These are phyloP conservation scores for Pleomassaria siparia DNA, from an alignment of 2,329 filamentous ascomycete genomes.

Conservation along the genomic window DNA sequence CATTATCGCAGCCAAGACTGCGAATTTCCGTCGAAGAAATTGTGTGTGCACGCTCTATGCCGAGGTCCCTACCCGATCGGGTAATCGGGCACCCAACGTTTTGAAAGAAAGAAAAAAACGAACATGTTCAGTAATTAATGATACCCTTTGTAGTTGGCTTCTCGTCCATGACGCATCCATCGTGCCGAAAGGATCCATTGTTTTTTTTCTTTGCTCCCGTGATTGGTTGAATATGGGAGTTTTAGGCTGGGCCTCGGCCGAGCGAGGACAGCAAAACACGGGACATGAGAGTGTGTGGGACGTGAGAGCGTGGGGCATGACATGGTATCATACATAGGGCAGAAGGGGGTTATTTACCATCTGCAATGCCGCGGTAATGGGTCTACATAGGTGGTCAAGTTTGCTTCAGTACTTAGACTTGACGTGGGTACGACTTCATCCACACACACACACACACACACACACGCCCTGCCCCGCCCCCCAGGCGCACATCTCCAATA, in stretches of 20 bases:
- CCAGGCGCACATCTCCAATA: neutral
- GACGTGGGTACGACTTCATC: too few relatives aligned
- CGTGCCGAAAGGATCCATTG: neutral
- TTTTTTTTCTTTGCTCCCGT: neutral
- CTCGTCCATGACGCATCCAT: neutral
- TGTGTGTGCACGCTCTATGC: too few relatives aligned
- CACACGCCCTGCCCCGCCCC: too few relatives aligned
- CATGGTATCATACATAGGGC: neutral
- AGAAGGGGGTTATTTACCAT: neutral
- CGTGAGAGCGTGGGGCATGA: neutral
- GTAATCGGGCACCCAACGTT: neutral
- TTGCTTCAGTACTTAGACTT: neutral
- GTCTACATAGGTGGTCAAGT: neutral
- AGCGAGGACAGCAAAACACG: too few relatives aligned
- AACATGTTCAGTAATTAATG: too few relatives aligned
- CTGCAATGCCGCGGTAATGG: neutral
- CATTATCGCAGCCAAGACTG: too few relatives aligned
- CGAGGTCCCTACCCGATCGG: neutral
- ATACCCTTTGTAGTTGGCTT: too few relatives aligned
- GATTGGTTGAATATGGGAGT: neutral
- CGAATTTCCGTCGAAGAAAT: neutral
- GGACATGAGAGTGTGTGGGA: too few relatives aligned
- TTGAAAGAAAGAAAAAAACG: too few relatives aligned
- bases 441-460: too few relatives aligned
- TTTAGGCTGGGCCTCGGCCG: conserved; percentile 5